Evolutionary conservation across 2,329 filamentous ascomycete genomes (phyloP).

Genomic region (Ophiostoma sp.): DNA sequence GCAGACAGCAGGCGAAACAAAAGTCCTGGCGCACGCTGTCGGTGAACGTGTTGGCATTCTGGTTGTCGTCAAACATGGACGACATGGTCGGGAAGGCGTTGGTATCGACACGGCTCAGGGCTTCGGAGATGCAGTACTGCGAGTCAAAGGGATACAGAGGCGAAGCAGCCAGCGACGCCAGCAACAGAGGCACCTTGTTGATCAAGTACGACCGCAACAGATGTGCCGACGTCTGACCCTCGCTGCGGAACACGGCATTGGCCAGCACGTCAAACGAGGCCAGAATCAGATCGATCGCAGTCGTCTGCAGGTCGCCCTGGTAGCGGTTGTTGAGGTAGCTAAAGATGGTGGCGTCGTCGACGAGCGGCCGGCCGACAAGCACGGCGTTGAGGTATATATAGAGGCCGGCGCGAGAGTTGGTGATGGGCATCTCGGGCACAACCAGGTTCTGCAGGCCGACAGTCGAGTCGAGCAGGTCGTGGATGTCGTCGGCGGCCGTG

Average conservation of each 20-base stretch:
- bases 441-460: slow-evolving; percentile 57
- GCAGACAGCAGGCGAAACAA: slow-evolving; percentile 84
- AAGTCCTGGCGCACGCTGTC: slow-evolving; percentile 70
- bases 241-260: slow-evolving; percentile 73
- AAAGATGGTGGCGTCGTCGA: slow-evolving; percentile 78
- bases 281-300: slow-evolving; percentile 79
- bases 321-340: slow-evolving; percentile 84
- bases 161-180: slow-evolving; percentile 51
- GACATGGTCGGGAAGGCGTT: slow-evolving; percentile 67
- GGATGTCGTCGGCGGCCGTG: slow-evolving; percentile 52
- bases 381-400: slow-evolving; percentile 85
- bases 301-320: slow-evolving; percentile 70
- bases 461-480: slow-evolving; percentile 58
- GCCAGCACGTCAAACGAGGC: slow-evolving; percentile 88
- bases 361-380: slow-evolving; percentile 77
- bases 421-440: slow-evolving; percentile 64
- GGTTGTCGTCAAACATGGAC: slow-evolving; percentile 60
- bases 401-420: slow-evolving; percentile 77
- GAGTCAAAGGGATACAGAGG: slow-evolving; percentile 72
- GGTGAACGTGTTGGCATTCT: slow-evolving; percentile 57
- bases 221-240: slow-evolving; percentile 61
- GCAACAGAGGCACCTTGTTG: slow-evolving; percentile 59
- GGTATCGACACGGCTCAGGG: slow-evolving; percentile 79
- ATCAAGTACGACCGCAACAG: slow-evolving; percentile 84
- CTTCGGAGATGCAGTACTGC: slow-evolving; percentile 69